Evolutionary conservation across 2,329 filamentous ascomycete species (phyloP).

Genomic region (Beauveria sp.): DNA sequence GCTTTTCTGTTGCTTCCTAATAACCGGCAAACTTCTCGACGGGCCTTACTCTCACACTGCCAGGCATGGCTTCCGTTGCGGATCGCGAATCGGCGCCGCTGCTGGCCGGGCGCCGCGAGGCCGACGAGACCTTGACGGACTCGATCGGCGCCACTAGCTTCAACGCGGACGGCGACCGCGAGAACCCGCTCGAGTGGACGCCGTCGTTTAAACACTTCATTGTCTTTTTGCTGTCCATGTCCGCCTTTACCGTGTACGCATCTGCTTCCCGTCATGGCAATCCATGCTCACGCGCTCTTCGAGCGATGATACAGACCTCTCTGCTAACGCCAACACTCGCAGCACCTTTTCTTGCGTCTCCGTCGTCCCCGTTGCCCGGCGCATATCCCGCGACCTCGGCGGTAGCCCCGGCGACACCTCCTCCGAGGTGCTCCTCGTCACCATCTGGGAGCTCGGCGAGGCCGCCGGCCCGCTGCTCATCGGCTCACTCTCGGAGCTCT

Average conservation of each 20-base stretch:
- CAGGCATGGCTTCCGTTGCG: neutral
- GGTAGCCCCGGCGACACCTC: slow-evolving; percentile 33
- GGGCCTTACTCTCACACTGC: neutral
- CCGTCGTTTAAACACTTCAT: slow-evolving; percentile 6
- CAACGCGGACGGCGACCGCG: slow-evolving; percentile 15
- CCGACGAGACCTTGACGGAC: neutral
- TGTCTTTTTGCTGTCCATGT: slow-evolving; percentile 7
- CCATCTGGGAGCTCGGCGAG: slow-evolving; percentile 63
- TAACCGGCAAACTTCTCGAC: neutral
- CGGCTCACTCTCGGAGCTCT: slow-evolving; percentile 55
- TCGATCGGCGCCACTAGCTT: slow-evolving; percentile 10
- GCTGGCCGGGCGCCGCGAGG: neutral
- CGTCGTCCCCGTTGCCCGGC: slow-evolving; percentile 44
- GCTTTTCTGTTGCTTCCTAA: neutral
- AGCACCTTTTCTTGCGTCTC: slow-evolving; percentile 52
- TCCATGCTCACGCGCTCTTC: no score
- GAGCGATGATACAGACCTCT: neutral
- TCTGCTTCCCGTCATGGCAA: neutral
- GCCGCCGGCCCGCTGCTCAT: slow-evolving; percentile 52
- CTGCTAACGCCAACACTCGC: neutral
- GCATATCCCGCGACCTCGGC: slow-evolving; percentile 42
- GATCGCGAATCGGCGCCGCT: slow-evolving; percentile 1
- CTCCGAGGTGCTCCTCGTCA: slow-evolving; percentile 55
- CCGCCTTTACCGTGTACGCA: slow-evolving; percentile 2
- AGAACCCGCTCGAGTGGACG: slow-evolving; percentile 11